phyloP scores from a whole-genome alignment of 2,329 filamentous ascomycete species.

The Lachnellula cervina region DNA sequence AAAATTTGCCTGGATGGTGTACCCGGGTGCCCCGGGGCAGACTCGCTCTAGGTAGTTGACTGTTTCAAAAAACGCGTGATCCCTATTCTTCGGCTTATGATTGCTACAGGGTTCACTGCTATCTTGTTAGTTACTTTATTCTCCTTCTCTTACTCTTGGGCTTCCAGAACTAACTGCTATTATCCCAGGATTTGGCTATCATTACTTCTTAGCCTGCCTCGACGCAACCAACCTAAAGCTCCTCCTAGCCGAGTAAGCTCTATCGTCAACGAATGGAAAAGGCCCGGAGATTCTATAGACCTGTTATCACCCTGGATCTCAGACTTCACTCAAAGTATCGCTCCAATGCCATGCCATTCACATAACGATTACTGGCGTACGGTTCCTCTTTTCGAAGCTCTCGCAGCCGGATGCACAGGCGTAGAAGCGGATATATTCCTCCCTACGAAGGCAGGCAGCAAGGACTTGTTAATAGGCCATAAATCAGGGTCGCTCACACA shows the following conservation, averaged over 20 bases:
- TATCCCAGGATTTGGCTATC: too few species aligned
- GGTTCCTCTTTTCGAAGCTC: conserved; percentile 55
- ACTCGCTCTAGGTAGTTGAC: too few species aligned
- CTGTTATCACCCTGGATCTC: conserved; percentile 34
- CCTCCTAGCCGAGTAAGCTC: not conserved
- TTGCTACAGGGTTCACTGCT: too few species aligned
- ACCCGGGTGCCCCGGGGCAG: too few species aligned
- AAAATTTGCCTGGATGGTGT: too few species aligned
- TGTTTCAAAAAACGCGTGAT: too few species aligned
- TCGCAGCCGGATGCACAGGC: conserved; percentile 54
- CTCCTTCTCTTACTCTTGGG: too few species aligned
- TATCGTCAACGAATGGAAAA: not conserved
- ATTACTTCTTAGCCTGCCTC: too few species aligned
- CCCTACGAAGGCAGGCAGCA: conserved; percentile 43
- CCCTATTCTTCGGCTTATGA: too few species aligned
- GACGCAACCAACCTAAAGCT: too few species aligned
- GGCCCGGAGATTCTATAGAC: not conserved
- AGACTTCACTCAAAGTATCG: conserved; percentile 45
- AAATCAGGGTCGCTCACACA: conserved; percentile 44
- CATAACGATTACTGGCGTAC: conserved; percentile 66
- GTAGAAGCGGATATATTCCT: conserved; percentile 66
- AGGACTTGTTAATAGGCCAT: conserved; percentile 59
- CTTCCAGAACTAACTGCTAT: too few species aligned
- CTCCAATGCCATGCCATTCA: conserved; percentile 55
- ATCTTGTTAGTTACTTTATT: too few species aligned